Percentiles rank a stretch among this genome's conserved stretches.
These are phyloP conservation scores for Trichosanthes cucumerina DNA, from an alignment of 306 rosid species.

Conservation along the genomic window DNA sequence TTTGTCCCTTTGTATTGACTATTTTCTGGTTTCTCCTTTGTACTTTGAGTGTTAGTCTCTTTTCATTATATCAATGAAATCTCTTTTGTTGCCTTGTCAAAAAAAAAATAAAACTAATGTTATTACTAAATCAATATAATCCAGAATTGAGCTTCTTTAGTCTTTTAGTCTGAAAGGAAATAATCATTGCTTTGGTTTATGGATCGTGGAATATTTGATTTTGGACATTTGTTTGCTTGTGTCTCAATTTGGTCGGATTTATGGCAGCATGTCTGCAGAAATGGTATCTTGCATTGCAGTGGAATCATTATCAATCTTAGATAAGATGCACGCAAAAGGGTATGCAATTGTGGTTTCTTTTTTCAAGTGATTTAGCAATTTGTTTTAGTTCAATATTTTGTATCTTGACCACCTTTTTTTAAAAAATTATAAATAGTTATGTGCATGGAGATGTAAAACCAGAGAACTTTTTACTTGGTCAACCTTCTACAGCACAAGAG, in stretches of 20 bases:
- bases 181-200: not conserved
- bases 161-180: not conserved
- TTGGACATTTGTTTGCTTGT: not conserved
- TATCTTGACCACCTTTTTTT: conserved; percentile 4
- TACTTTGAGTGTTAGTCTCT: no score
- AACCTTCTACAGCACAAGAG: conserved; percentile 79
- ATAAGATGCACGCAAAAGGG: conserved; percentile 89
- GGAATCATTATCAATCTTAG: conserved; percentile 85
- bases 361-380: not conserved
- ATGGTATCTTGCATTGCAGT: conserved; percentile 96
- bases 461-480: conserved; percentile 95
- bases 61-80: no score
- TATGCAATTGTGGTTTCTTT: conserved; percentile 20
- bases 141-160: not conserved
- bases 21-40: no score
- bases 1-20: no score
- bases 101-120: no score
- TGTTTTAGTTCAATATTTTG: not conserved
- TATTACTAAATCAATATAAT: not conserved
- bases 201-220: conserved; percentile 1
- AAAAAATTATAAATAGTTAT: conserved; percentile 33
- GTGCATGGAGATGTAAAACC: conserved; percentile 98
- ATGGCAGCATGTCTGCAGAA: conserved; percentile 74
- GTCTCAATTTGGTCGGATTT: not conserved
- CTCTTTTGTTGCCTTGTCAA: no score